These are phyloP conservation scores for Sanguinoderma infundibulare DNA, from an alignment of 1,284 basidiomycete genomes.

Conservation along the genomic window DNA sequence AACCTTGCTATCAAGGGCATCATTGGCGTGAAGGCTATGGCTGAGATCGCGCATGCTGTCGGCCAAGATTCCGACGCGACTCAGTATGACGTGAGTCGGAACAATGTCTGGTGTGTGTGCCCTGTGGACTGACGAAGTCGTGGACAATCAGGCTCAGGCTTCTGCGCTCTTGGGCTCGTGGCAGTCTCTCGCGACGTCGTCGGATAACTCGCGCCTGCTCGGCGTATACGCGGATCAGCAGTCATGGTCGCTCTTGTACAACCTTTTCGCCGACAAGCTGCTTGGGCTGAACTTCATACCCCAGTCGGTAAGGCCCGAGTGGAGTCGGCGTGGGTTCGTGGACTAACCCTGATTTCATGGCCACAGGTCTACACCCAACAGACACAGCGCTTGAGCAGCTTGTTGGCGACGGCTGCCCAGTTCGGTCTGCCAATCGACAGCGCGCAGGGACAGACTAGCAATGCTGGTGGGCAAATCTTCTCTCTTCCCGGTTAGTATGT, in stretches of 20 bases:
- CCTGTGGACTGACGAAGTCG: not conserved
- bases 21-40: constrained; percentile 70
- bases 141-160: constrained; percentile 18
- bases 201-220: constrained; percentile 38
- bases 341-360: too few relatives aligned
- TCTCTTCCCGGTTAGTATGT: not conserved
- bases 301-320: constrained; percentile 23
- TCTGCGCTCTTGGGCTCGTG: constrained; percentile 28
- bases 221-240: constrained; percentile 46
- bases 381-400: constrained; percentile 13
- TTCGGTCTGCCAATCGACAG: constrained; percentile 28
- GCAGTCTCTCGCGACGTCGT: constrained; percentile 41
- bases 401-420: constrained; percentile 6
- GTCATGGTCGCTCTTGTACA: constrained; percentile 68
- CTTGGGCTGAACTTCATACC: constrained; percentile 37
- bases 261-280: constrained; percentile 66
- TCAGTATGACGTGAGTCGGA: constrained; percentile 51
- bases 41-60: constrained; percentile 55
- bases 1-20: constrained; percentile 78
- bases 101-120: not conserved
- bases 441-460: constrained; percentile 12
- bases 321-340: not conserved
- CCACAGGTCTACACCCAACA: constrained; percentile 10
- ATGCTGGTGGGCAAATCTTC: constrained; percentile 13
- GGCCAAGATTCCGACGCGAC: constrained; percentile 48